Conservation (phyloP, 306 rosid genomes). For the Acacia acuminata region DNA sequence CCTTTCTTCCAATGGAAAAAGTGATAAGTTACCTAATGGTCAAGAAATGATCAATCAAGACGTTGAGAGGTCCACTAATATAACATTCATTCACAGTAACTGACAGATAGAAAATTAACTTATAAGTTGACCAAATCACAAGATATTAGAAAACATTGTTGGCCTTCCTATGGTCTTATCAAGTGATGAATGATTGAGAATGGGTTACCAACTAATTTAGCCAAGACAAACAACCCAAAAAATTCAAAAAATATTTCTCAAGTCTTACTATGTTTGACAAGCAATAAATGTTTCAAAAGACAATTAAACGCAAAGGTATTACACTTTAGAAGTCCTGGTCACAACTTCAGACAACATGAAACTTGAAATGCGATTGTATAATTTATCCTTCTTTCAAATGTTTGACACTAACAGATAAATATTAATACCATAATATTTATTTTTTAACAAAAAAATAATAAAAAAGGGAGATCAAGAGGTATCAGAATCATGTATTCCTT, state of each 20-base stretch:
- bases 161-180: too few relatives aligned
- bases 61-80: too few relatives aligned
- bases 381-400: not conserved
- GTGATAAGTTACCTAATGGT: too few relatives aligned
- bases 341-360: constrained; percentile 10
- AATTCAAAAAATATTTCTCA: not conserved
- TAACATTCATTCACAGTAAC: too few relatives aligned
- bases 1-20: too few relatives aligned
- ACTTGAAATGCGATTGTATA: not conserved
- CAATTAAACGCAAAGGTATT: not conserved
- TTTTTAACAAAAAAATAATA: not conserved
- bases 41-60: too few relatives aligned
- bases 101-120: too few relatives aligned
- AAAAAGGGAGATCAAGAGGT: not conserved
- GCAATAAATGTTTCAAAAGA: not conserved
- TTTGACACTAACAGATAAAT: not conserved
- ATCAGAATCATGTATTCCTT: not conserved
- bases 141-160: too few relatives aligned
- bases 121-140: too few relatives aligned
- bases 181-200: too few relatives aligned
- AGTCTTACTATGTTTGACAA: not conserved
- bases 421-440: not conserved
- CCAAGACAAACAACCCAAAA: too few relatives aligned
- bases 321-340: constrained; percentile 1
- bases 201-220: too few relatives aligned